A percentile compares a stretch with the other conserved stretches of the same genome.
Conservation (phyloP, 2,329 filamentous ascomycete species). For the Iodosphaeria phyllophila region DNA sequence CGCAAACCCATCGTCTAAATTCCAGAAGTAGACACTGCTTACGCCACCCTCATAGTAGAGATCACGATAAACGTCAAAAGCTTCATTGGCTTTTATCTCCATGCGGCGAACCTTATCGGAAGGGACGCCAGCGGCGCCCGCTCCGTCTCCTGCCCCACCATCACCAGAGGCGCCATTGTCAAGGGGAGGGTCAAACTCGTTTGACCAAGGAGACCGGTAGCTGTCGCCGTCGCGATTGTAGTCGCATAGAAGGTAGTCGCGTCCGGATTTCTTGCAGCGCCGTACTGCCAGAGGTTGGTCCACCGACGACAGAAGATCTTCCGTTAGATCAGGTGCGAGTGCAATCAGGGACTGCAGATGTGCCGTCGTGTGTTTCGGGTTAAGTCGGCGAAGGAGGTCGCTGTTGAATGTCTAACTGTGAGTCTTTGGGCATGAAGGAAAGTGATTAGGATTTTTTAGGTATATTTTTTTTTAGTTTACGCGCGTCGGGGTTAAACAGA, state of each 20-base stretch:
- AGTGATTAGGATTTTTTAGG: slow-evolving; percentile 3
- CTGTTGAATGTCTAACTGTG: too few species aligned
- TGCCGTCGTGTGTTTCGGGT: slow-evolving; percentile 75
- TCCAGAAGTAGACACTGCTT: slow-evolving; percentile 95
- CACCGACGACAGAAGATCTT: slow-evolving; percentile 94
- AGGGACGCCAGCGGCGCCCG: slow-evolving; percentile 66
- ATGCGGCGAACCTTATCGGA: slow-evolving; percentile 84
- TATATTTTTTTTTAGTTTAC: slow-evolving; percentile 1
- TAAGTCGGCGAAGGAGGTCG: slow-evolving; percentile 93
- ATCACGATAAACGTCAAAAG: slow-evolving; percentile 91
- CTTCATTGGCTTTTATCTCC: slow-evolving; percentile 86
- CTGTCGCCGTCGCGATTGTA: slow-evolving; percentile 98
- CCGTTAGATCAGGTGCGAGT: slow-evolving; percentile 79
- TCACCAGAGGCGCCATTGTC: slow-evolving; percentile 37
- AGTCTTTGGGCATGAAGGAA: slow-evolving; percentile 30
- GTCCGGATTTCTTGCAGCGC: slow-evolving; percentile 72
- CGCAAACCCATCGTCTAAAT: slow-evolving; percentile 92
- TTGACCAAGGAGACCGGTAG: slow-evolving; percentile 97
- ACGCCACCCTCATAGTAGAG: slow-evolving; percentile 95
- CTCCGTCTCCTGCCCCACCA: slow-evolving; percentile 33
- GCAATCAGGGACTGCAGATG: slow-evolving; percentile 82
- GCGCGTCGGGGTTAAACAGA: slow-evolving; percentile 1
- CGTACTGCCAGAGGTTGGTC: slow-evolving; percentile 83
- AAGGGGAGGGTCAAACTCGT: slow-evolving; percentile 88
- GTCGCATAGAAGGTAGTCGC: slow-evolving; percentile 96